Evolutionary conservation across 2,329 filamentous ascomycete genomes (phyloP).

Genomic region (Paecilomyces dactylethromorphus): DNA sequence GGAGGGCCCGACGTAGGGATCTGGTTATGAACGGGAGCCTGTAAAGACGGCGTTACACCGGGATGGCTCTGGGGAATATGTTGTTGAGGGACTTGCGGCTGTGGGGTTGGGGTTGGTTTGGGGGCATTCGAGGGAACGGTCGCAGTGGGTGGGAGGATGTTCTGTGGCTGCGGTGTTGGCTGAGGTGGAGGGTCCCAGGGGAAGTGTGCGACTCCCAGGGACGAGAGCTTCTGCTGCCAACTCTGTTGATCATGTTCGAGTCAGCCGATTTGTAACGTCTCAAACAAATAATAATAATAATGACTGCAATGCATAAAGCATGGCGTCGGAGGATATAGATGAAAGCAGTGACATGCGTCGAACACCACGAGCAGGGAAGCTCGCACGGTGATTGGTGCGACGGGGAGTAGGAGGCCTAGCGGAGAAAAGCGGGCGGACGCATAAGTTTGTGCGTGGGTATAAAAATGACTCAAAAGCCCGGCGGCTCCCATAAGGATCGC

Average conservation of each 20-base stretch:
- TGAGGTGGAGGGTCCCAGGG: slow-evolving; percentile 91
- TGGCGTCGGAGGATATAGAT: slow-evolving; percentile 1
- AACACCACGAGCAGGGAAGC: neutral
- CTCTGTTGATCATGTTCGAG: slow-evolving; percentile 48
- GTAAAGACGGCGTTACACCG: slow-evolving; percentile 17
- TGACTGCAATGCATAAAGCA: neutral
- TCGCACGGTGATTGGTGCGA: slow-evolving; percentile 12
- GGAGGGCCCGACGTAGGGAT: slow-evolving; percentile 6
- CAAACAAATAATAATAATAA: slow-evolving; percentile 2
- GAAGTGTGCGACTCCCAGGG: slow-evolving; percentile 77
- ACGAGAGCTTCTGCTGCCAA: slow-evolving; percentile 89
- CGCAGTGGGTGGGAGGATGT: slow-evolving; percentile 31
- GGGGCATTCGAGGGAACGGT: slow-evolving; percentile 41
- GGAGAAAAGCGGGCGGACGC: slow-evolving; percentile 11
- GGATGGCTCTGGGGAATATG: slow-evolving; percentile 27
- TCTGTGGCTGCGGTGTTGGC: slow-evolving; percentile 40
- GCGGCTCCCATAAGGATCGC: slow-evolving; percentile 27
- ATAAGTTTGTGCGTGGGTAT: slow-evolving; percentile 19
- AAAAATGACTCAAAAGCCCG: slow-evolving; percentile 34
- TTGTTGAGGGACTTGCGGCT: slow-evolving; percentile 33
- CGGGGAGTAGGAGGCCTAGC: neutral
- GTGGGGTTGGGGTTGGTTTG: slow-evolving; percentile 22
- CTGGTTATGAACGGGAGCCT: slow-evolving; percentile 11
- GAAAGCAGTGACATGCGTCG: neutral
- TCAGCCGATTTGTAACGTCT: slow-evolving; percentile 3